These are phyloP conservation scores for Microsporum canis DNA, from an alignment of 2,329 filamentous ascomycete species.

Conservation along the genomic window DNA sequence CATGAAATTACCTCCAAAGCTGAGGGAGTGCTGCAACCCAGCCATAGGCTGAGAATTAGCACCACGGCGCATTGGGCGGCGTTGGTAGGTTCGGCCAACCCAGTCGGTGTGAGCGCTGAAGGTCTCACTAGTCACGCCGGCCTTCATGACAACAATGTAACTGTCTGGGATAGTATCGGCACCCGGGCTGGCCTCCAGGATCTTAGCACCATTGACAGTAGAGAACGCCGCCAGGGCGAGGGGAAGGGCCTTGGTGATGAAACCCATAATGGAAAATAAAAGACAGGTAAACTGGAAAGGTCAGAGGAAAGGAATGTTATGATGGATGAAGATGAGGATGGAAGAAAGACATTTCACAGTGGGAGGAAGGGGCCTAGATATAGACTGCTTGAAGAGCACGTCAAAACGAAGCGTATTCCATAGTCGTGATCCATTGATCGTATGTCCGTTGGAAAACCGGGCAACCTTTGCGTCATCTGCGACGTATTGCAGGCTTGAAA, in stretches of 20 bases:
- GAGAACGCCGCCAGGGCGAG: slow-evolving; percentile 8
- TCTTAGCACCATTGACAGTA: slow-evolving; percentile 5
- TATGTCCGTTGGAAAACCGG: neutral
- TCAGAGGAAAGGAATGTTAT: neutral
- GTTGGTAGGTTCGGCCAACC: slow-evolving; percentile 1
- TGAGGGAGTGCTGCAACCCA: slow-evolving; percentile 8
- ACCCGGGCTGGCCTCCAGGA: neutral
- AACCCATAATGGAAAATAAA: slow-evolving; percentile 4
- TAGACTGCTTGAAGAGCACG: neutral
- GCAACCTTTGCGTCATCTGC: neutral
- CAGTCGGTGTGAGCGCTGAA: slow-evolving; percentile 6
- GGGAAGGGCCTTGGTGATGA: slow-evolving; percentile 4
- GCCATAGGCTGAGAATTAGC: neutral
- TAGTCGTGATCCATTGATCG: neutral
- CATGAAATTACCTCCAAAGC: neutral
- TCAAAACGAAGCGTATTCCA: neutral
- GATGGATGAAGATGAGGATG: neutral
- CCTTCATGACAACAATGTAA: slow-evolving; percentile 12
- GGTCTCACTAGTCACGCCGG: neutral
- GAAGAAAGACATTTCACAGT: neutral
- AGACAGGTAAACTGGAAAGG: neutral
- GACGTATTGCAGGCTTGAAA: neutral
- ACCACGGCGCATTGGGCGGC: slow-evolving; percentile 1
- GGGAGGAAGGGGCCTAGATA: neutral
- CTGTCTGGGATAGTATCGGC: slow-evolving; percentile 5